A percentile compares a stretch with the other conserved stretches of the same genome.
These are phyloP conservation scores for Favolaschia claudopus DNA, from an alignment of 768 basidiomycete species.

Conservation along the genomic window DNA sequence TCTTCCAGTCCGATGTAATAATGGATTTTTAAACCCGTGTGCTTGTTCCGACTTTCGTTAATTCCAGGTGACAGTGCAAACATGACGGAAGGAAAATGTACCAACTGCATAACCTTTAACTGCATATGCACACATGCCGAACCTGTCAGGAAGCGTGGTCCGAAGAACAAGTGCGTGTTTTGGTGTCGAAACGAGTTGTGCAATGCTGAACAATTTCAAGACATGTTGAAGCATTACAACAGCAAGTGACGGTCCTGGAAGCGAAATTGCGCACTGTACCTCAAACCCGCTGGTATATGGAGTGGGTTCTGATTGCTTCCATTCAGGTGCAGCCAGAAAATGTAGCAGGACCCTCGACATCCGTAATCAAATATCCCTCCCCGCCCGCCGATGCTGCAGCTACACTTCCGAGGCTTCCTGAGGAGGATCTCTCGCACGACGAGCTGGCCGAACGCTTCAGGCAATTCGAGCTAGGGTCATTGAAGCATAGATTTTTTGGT, in stretches of 20 bases:
- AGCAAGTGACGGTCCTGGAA: slow-evolving; percentile 52
- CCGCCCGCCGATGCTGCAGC: slow-evolving; percentile 12
- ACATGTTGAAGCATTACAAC: slow-evolving; percentile 52
- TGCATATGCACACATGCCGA: slow-evolving; percentile 63
- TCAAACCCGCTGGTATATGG: not conserved
- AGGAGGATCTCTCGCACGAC: slow-evolving; percentile 43
- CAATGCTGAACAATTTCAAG: slow-evolving; percentile 25
- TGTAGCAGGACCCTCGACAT: not conserved
- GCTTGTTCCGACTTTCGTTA: not conserved
- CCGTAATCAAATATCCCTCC: slow-evolving; percentile 18
- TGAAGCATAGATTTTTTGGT: slow-evolving; percentile 51
- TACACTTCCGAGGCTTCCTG: slow-evolving; percentile 6
- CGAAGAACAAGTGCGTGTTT: slow-evolving; percentile 48
- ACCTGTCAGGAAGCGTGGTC: slow-evolving; percentile 41
- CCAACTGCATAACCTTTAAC: slow-evolving; percentile 59
- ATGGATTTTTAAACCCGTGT: not conserved
- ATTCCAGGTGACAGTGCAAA: slow-evolving; percentile 65
- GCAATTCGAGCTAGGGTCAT: slow-evolving; percentile 35
- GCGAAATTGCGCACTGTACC: slow-evolving; percentile 47
- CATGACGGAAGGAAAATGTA: slow-evolving; percentile 60
- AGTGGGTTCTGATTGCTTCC: not conserved
- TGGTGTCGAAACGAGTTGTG: not conserved
- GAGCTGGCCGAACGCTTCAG: slow-evolving; percentile 41
- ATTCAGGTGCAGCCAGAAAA: slow-evolving; percentile 10
- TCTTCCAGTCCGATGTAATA: slow-evolving; percentile 49